phyloP scores from a whole-genome alignment of 148 eudicot genomes.

The Fagopyrum tataricum region DNA sequence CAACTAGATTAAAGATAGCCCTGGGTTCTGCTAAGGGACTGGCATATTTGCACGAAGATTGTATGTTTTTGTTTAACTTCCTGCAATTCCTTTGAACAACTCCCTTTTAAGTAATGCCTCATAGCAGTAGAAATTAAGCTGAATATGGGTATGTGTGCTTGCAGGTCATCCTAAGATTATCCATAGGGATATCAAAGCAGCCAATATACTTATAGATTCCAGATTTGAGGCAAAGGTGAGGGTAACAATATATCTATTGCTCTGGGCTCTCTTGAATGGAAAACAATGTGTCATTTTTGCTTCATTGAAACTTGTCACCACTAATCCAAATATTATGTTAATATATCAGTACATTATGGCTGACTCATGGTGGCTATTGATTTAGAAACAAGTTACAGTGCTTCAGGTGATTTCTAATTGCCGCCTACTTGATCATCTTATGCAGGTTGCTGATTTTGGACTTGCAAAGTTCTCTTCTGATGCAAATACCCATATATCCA shows the following conservation, averaged over 20 bases:
- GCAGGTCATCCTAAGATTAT: conserved; percentile 97
- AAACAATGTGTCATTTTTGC: neutral
- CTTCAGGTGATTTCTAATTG: neutral
- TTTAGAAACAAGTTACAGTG: neutral
- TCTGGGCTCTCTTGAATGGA: neutral
- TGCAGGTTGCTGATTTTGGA: conserved; percentile 97
- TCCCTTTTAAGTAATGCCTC: neutral
- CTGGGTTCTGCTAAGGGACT: conserved; percentile 19
- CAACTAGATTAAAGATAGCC: conserved; percentile 16
- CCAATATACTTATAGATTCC: conserved; percentile 80
- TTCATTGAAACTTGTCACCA: neutral
- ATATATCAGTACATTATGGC: neutral
- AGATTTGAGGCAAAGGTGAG: conserved; percentile 93
- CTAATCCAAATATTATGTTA: neutral
- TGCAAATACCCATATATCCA: conserved; percentile 81
- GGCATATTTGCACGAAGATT: conserved; percentile 19
- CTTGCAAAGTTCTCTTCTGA: conserved; percentile 86
- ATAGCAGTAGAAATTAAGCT: conserved; percentile 5
- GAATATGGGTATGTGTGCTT: conserved; percentile 13
- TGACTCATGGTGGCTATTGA: neutral
- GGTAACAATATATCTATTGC: neutral
- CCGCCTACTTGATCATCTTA: conserved; percentile 2
- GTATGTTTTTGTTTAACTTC: conserved; percentile 10
- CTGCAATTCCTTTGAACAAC: conserved; percentile 1
- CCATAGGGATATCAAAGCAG: conserved; percentile 92